These are phyloP conservation scores for Drosera capensis DNA, from an alignment of 148 eudicot genomes.

Conservation along the genomic window DNA sequence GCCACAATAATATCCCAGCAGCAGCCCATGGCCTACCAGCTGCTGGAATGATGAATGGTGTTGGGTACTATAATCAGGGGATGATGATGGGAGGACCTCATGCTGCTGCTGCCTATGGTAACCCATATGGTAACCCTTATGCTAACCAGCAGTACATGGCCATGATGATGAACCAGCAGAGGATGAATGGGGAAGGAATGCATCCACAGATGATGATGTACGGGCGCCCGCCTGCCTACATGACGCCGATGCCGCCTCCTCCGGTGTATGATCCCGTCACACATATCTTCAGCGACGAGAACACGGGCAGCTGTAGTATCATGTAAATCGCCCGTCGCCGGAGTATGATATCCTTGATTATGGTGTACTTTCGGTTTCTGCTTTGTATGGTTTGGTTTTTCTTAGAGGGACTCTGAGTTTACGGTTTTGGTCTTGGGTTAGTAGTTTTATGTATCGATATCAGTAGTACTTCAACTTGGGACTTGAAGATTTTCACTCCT, in stretches of 20 bases:
- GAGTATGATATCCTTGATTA: no score
- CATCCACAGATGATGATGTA: constrained; percentile 58
- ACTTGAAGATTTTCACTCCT: no score
- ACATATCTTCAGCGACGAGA: constrained; percentile 74
- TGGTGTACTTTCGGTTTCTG: no score
- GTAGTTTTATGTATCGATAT: no score
- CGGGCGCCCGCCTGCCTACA: constrained; percentile 42
- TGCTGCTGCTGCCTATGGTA: constrained; percentile 26
- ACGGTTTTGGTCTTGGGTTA: no score
- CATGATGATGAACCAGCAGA: constrained; percentile 69
- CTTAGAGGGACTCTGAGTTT: no score
- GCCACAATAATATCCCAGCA: no score
- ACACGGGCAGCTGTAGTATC: constrained; percentile 59
- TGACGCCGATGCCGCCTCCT: constrained; percentile 30
- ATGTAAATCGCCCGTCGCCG: no score
- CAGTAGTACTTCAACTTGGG: no score
- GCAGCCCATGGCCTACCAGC: constrained; percentile 53
- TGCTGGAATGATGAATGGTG: constrained; percentile 18
- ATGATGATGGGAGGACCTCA: no score
- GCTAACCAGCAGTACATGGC: constrained; percentile 58
- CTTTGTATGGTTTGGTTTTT: no score
- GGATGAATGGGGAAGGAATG: constrained; percentile 34
- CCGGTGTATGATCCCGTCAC: constrained; percentile 37
- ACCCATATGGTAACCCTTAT: constrained; percentile 32
- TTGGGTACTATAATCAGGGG: constrained; percentile 36